A percentile compares a stretch with the other conserved stretches of the same genome.
Evolutionary conservation across 2,329 filamentous ascomycete species (phyloP).

Genomic region (Cladophialophora psammophila): DNA sequence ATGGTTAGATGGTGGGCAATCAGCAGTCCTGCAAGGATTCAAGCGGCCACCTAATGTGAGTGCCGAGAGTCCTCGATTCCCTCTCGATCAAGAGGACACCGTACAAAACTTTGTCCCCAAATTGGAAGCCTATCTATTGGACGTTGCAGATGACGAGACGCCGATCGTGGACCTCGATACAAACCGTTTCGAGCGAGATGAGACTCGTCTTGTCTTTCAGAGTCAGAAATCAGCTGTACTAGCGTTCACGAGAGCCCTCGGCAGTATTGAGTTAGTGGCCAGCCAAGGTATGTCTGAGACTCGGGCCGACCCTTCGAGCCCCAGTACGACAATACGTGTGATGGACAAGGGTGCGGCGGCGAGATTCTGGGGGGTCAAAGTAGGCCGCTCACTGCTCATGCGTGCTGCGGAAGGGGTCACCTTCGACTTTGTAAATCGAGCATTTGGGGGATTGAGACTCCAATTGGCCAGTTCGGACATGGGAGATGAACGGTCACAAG

Average conservation of each 20-base stretch:
- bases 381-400: constrained; percentile 66
- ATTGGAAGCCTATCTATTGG: constrained; percentile 67
- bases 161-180: constrained; percentile 64
- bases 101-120: constrained; percentile 62
- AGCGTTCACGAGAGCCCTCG: constrained; percentile 63
- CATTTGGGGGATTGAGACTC: constrained; percentile 67
- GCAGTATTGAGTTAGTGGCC: constrained; percentile 58
- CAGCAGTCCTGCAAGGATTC: constrained; percentile 64
- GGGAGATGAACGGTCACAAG: constrained; percentile 58
- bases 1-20: constrained; percentile 67
- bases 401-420: constrained; percentile 63
- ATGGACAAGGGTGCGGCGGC: constrained; percentile 56
- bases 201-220: constrained; percentile 59
- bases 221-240: constrained; percentile 63
- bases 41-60: constrained; percentile 53
- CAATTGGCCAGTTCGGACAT: constrained; percentile 46
- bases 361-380: constrained; percentile 66
- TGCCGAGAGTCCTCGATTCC: constrained; percentile 56
- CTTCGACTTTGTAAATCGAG: constrained; percentile 64
- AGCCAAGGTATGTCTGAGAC: constrained; percentile 47
- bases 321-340: constrained; percentile 36
- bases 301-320: constrained; percentile 41
- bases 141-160: constrained; percentile 56
- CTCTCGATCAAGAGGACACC: constrained; percentile 59
- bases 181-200: constrained; percentile 65